These are phyloP conservation scores for Lentinula detonsa DNA, from an alignment of 768 basidiomycete genomes.

Conservation along the genomic window DNA sequence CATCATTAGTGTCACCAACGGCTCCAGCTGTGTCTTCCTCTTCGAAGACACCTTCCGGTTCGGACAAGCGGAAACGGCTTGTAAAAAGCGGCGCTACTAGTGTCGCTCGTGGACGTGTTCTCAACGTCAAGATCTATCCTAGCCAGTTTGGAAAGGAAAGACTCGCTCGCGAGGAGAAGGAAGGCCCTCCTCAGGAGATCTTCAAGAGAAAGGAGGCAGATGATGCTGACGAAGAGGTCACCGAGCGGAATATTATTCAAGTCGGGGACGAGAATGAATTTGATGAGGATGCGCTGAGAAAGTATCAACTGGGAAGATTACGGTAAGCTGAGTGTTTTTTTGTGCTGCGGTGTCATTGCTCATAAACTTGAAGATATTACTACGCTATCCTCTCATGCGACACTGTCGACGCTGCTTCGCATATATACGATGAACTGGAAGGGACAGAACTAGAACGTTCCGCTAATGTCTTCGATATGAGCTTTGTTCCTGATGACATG, in stretches of 20 bases:
- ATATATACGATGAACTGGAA: constrained; percentile 82
- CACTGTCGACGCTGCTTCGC: constrained; percentile 63
- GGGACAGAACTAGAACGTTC: constrained; percentile 96
- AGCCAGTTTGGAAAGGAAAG: constrained; percentile 89
- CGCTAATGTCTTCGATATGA: constrained; percentile 92
- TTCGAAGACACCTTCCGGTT: constrained; percentile 12
- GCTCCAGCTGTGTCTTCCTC: constrained; percentile 34
- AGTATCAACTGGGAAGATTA: constrained; percentile 89
- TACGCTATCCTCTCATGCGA: constrained; percentile 94
- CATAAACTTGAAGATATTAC: constrained; percentile 60
- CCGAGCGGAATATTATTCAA: constrained; percentile 61
- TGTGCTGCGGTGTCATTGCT: not conserved
- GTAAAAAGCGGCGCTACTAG: constrained; percentile 17
- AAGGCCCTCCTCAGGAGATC: constrained; percentile 84
- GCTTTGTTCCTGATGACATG: constrained; percentile 91
- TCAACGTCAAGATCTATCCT: constrained; percentile 83
- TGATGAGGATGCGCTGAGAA: constrained; percentile 81
- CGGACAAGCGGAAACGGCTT: constrained; percentile 11
- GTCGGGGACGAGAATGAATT: constrained; percentile 71
- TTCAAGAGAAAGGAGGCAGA: constrained; percentile 50
- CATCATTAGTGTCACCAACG: constrained; percentile 70
- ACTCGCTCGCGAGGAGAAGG: constrained; percentile 79
- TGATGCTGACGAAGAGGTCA: constrained; percentile 46
- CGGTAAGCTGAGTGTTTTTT: constrained; percentile 44
- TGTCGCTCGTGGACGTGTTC: constrained; percentile 57